phyloP scores from a whole-genome alignment of 2,329 filamentous ascomycete species.

The Trichoderma atrobrunneum region DNA sequence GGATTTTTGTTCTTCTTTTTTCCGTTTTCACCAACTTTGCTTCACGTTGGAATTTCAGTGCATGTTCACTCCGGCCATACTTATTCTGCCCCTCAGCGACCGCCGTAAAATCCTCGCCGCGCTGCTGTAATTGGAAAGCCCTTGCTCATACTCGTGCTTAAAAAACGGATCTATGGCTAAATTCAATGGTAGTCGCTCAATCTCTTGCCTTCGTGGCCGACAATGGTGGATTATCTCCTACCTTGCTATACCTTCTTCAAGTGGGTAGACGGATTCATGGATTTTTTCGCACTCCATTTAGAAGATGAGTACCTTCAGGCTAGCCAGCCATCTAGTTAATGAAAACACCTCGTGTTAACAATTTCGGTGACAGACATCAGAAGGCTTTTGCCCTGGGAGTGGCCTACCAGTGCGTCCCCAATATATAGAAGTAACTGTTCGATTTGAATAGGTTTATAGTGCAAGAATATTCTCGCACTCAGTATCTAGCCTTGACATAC shows the following conservation, averaged over 20 bases:
- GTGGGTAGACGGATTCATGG: not conserved
- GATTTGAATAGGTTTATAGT: not conserved
- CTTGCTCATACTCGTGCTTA: too few species aligned
- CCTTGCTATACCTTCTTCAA: not conserved
- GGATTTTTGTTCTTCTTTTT: not conserved
- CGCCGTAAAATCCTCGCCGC: too few species aligned
- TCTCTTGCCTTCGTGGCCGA: too few species aligned
- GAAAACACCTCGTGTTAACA: not conserved
- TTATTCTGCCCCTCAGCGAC: too few species aligned
- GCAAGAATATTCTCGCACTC: not conserved
- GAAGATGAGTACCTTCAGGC: not conserved
- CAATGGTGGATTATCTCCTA: too few species aligned
- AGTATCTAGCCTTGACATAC: not conserved
- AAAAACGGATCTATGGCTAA: too few species aligned
- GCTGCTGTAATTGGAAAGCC: too few species aligned
- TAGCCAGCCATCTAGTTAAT: not conserved
- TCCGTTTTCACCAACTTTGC: too few species aligned
- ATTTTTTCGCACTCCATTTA: not conserved
- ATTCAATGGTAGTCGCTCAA: too few species aligned
- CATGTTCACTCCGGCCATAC: too few species aligned
- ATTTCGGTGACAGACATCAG: not conserved
- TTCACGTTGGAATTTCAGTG: too few species aligned
- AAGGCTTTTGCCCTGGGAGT: not conserved
- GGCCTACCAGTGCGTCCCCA: not conserved
- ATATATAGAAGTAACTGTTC: not conserved